Evolutionary conservation across 164 flowering plant genomes (phyloP).

Genomic region (Nelumbo lutea): DNA sequence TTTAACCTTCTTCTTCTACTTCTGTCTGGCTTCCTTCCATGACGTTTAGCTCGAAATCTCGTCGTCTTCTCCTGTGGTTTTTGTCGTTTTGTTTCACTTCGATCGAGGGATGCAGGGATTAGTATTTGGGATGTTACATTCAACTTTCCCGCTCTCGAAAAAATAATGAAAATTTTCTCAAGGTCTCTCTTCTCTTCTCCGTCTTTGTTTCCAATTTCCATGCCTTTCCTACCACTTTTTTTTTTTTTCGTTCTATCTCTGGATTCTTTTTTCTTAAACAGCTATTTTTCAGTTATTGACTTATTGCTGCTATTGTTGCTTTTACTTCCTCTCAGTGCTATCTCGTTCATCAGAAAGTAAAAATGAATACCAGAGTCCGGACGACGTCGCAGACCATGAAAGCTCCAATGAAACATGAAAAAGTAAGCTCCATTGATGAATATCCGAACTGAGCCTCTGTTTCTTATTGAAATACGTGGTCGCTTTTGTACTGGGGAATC

Average conservation of each 20-base stretch:
- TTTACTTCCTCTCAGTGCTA: slow-evolving; percentile 1
- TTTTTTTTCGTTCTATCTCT: background rate
- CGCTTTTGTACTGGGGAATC: background rate
- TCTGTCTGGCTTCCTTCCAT: slow-evolving; percentile 10
- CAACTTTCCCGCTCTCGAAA: slow-evolving; percentile 26
- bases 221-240: background rate
- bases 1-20: background rate
- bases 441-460: slow-evolving; percentile 12
- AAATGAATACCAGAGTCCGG: slow-evolving; percentile 49
- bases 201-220: background rate
- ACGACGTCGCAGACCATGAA: slow-evolving; percentile 42
- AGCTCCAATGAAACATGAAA: slow-evolving; percentile 36
- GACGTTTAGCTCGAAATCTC: slow-evolving; percentile 7
- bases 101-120: slow-evolving; percentile 20
- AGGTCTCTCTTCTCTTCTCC: slow-evolving; percentile 12
- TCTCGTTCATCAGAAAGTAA: slow-evolving; percentile 14
- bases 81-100: slow-evolving; percentile 15
- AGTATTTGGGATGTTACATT: slow-evolving; percentile 14
- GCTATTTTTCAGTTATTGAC: background rate
- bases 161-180: slow-evolving; percentile 17
- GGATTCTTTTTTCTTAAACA: background rate
- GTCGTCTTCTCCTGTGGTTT: slow-evolving; percentile 15
- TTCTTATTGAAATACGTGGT: slow-evolving; percentile 15
- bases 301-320: background rate
- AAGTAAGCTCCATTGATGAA: slow-evolving; percentile 31